Evolutionary conservation across 1,139 yeast genomes (phyloP).

Genomic region (Kluyveromyces sp.): DNA sequence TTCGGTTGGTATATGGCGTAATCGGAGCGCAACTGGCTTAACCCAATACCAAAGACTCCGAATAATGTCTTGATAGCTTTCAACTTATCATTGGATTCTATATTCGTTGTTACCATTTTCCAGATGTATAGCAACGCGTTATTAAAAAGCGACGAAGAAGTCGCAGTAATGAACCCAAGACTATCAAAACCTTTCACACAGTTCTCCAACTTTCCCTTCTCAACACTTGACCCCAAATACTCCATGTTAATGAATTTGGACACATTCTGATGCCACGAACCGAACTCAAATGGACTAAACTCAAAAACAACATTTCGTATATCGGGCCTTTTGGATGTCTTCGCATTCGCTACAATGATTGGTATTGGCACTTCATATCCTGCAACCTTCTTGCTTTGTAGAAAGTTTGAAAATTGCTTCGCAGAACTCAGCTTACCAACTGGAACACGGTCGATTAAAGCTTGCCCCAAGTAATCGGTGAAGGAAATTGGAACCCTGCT

Average conservation of each 20-base stretch:
- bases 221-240: slow-evolving; percentile 47
- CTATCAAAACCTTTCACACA: slow-evolving; percentile 62
- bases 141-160: slow-evolving; percentile 67
- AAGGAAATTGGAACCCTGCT: slow-evolving; percentile 50
- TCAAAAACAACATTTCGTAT: slow-evolving; percentile 36
- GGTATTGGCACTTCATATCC: slow-evolving; percentile 38
- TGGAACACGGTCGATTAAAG: slow-evolving; percentile 36
- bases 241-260: slow-evolving; percentile 45
- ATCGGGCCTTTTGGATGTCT: slow-evolving; percentile 15
- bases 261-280: slow-evolving; percentile 53
- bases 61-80: slow-evolving; percentile 40
- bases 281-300: slow-evolving; percentile 61
- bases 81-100: slow-evolving; percentile 33
- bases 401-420: slow-evolving; percentile 24
- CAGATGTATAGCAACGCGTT: slow-evolving; percentile 43
- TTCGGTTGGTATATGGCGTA: slow-evolving; percentile 70
- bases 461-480: slow-evolving; percentile 65
- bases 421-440: slow-evolving; percentile 4
- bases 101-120: slow-evolving; percentile 31
- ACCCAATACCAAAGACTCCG: slow-evolving; percentile 41
- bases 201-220: slow-evolving; percentile 28
- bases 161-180: slow-evolving; percentile 64
- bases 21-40: slow-evolving; percentile 39
- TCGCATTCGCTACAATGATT: slow-evolving; percentile 34
- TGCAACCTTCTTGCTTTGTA: slow-evolving; percentile 26